Evolutionary conservation across 2,329 filamentous ascomycete species (phyloP), one percentile per base, ranked within the genome.

Genomic region (Colletotrichum sp.): DNA sequence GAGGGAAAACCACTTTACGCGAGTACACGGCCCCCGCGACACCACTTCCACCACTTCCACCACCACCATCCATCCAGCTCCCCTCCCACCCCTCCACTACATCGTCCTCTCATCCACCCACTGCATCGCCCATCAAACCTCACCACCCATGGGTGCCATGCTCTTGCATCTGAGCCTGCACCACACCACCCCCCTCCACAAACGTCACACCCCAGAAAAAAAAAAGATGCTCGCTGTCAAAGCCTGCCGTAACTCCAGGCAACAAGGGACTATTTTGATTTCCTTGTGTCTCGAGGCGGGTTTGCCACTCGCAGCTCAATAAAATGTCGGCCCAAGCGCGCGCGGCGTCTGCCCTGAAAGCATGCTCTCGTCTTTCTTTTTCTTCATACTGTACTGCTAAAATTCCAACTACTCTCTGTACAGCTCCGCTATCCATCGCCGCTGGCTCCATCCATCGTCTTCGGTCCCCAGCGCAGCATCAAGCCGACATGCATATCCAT

Each of bases 1-100:
- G 43, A 70, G 64, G 30, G 27, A 68, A 66, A 83, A 83, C 82
- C 83, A 84, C 83, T 84, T 84, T 84, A 85, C 83, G 83, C 83
- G 83, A 81, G 81, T 76, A 79, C 77, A 78, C 82, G 82, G 71
- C 39, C 64, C 39, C 67, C 68, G 68, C 66, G 60, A 69, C 64
- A 48, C 70, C 66, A 65, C 76, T 52, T 66, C 16, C 62, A 66
- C 27, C 62, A 66, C 62, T 52, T 66, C 36, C 62, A 66, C 27
- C 62, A 66, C 62, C 36, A 66, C 62, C 22, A 69, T 64, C 60
- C 61, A n/a, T 39, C 78, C 76, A 79, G 70, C 77, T 66, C 77
- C 78, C 71, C 77, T 79, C 80, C 77, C 79, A 80, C 79, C 76
- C 60, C 65, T 58, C 65, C 60, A 55, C 67, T 43, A 60, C 34